A percentile compares a stretch with the other conserved stretches of the same genome.
Conservation (phyloP, 441 rosid species). For the Populus trichocarpa region DNA sequence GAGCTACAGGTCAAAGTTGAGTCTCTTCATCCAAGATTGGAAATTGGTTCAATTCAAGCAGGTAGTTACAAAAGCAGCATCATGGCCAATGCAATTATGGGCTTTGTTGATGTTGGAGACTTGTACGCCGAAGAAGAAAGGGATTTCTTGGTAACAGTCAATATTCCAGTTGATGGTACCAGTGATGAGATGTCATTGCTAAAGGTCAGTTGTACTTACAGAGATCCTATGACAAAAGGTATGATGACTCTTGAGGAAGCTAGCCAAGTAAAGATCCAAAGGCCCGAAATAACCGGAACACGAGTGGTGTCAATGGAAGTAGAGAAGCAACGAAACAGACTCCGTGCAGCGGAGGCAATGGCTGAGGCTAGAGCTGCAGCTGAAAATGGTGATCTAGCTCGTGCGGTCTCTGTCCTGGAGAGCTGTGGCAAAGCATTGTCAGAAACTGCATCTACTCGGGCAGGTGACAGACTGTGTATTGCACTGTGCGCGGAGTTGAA, state of each 20-base stretch:
- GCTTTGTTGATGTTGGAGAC: conserved; percentile 70
- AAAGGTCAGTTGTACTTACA: conserved; percentile 61
- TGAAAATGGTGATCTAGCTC: conserved; percentile 64
- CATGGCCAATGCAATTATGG: conserved; percentile 36
- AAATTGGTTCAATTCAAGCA: conserved; percentile 57
- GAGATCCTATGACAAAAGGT: conserved; percentile 67
- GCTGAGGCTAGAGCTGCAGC: conserved; percentile 69
- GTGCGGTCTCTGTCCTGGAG: conserved; percentile 64
- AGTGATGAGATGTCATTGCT: conserved; percentile 44
- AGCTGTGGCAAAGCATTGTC: conserved; percentile 45
- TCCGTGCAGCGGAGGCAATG: conserved; percentile 80
- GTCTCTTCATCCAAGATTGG: conserved; percentile 39
- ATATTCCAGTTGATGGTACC: conserved; percentile 47
- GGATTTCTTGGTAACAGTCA: conserved; percentile 62
- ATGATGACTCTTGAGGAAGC: conserved; percentile 40
- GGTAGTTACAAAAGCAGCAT: conserved; percentile 68
- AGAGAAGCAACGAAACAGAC: conserved; percentile 82
- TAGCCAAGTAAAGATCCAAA: conserved; percentile 42
- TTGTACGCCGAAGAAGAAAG: conserved; percentile 91
- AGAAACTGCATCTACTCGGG: conserved; percentile 57
- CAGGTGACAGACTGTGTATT: conserved; percentile 59
- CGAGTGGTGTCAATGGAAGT: conserved; percentile 65
- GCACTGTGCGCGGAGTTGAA: conserved; percentile 77
- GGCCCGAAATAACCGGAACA: conserved; percentile 49
- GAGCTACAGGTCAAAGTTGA: conserved; percentile 55